Evolutionary conservation across 2,329 filamentous ascomycete species (phyloP).

Genomic region (Aureobasidium sp.): DNA sequence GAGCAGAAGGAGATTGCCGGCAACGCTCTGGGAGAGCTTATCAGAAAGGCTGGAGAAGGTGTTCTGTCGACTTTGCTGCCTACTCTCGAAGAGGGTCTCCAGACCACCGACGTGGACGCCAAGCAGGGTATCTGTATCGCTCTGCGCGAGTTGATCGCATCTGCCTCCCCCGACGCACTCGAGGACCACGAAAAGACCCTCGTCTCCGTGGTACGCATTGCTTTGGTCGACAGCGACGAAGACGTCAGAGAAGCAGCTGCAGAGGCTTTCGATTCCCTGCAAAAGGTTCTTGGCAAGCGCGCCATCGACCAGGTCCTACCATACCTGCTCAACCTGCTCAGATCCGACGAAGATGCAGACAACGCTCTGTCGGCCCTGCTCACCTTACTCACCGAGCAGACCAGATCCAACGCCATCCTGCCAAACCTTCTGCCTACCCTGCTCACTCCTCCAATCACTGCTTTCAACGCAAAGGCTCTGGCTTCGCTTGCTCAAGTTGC

Average conservation of each 20-base stretch:
- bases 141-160: conserved; percentile 82
- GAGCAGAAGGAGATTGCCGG: conserved; percentile 98
- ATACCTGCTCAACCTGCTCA: conserved; percentile 79
- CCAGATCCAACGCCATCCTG: conserved; percentile 89
- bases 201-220: conserved; percentile 86
- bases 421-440: conserved; percentile 93
- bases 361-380: conserved; percentile 88
- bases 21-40: conserved; percentile 91
- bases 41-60: conserved; percentile 90
- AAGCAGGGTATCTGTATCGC: conserved; percentile 97
- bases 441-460: conserved; percentile 78
- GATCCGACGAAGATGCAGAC: conserved; percentile 76
- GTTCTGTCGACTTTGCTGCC: conserved; percentile 82
- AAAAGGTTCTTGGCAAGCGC: conserved; percentile 87
- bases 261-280: conserved; percentile 91
- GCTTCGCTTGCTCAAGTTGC: conserved; percentile 91
- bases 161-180: conserved; percentile 77
- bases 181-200: conserved; percentile 93
- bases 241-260: conserved; percentile 93
- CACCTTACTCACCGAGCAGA: conserved; percentile 87
- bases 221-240: conserved; percentile 78
- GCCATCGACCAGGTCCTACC: conserved; percentile 94
- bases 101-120: conserved; percentile 80
- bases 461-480: conserved; percentile 89
- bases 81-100: conserved; percentile 83